A percentile compares a stretch with the other conserved stretches of the same genome.
phyloP scores from a whole-genome alignment of 768 basidiomycete species.

The Boletus reticuloceps region DNA sequence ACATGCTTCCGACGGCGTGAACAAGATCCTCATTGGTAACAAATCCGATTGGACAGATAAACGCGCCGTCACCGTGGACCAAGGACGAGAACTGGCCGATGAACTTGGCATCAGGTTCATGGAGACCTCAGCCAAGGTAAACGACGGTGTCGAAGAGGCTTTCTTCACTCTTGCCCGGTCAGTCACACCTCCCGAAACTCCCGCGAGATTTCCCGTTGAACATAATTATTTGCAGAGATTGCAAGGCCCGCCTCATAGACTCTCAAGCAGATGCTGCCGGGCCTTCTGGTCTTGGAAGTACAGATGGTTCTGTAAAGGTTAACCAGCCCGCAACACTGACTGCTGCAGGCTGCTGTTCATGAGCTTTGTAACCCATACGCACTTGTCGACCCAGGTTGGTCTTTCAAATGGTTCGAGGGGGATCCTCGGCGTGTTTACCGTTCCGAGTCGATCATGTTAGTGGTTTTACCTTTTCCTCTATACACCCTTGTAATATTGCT shows the following conservation, averaged over 20 bases:
- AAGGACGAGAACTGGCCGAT: conserved; percentile 87
- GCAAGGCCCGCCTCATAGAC: conserved; percentile 96
- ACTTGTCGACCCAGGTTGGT: background rate
- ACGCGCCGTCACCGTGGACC: conserved; percentile 85
- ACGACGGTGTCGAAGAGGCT: conserved; percentile 97
- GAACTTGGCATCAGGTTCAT: conserved; percentile 96
- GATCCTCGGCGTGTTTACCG: conserved; percentile 1
- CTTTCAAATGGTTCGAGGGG: background rate
- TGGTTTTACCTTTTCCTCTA: conserved; percentile 8
- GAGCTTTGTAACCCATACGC: conserved; percentile 13
- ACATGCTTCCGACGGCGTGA: conserved; percentile 97
- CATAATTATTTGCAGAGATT: conserved; percentile 59
- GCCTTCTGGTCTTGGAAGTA: conserved; percentile 34
- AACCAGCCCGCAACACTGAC: conserved; percentile 53
- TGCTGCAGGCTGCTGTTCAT: conserved; percentile 54
- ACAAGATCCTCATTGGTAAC: conserved; percentile 99
- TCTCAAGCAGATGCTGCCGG: conserved; percentile 70
- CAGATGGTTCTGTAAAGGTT: conserved; percentile 62
- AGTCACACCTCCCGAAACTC: conserved; percentile 25
- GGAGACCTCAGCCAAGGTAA: conserved; percentile 96
- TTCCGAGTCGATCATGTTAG: conserved; percentile 6
- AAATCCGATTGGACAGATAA: conserved; percentile 99
- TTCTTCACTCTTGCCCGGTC: conserved; percentile 97
- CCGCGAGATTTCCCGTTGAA: background rate
- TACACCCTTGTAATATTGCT: conserved; percentile 20